Evolutionary conservation across 164 flowering plant species (phyloP).

Genomic region (Umbellularia californica): DNA sequence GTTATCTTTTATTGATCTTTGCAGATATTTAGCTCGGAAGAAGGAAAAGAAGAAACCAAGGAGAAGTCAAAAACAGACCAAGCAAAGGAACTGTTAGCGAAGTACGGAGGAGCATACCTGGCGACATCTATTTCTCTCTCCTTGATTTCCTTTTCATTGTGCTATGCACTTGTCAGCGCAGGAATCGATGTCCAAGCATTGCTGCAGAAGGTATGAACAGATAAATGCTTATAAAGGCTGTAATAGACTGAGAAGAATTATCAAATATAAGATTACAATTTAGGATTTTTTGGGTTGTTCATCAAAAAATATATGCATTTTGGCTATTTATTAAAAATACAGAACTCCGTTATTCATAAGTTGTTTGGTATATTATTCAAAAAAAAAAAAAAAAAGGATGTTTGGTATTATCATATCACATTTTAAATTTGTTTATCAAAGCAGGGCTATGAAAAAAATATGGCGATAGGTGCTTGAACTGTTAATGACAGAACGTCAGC

Average conservation of each 20-base stretch:
- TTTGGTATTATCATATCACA: too few species aligned
- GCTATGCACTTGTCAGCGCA: slow-evolving; percentile 66
- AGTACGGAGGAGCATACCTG: slow-evolving; percentile 95
- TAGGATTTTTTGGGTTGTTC: background rate
- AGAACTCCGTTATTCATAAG: too few species aligned
- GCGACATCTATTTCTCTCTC: slow-evolving; percentile 95
- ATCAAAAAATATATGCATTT: background rate
- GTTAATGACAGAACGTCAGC: too few species aligned
- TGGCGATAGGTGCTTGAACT: too few species aligned
- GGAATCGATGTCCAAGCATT: slow-evolving; percentile 85
- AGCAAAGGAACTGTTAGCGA: slow-evolving; percentile 83
- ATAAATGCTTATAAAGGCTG: background rate
- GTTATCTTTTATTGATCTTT: background rate
- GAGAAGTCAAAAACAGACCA: slow-evolving; percentile 74
- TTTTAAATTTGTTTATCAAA: too few species aligned
- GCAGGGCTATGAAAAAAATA: too few species aligned
- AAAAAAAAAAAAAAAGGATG: too few species aligned
- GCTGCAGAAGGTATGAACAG: slow-evolving; percentile 61
- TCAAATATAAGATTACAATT: background rate
- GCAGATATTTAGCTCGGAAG: slow-evolving; percentile 91
- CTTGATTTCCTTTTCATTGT: slow-evolving; percentile 77
- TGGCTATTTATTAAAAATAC: background rate
- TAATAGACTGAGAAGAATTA: background rate
- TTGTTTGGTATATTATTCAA: too few species aligned
- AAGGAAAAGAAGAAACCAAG: slow-evolving; percentile 33